These are phyloP conservation scores for Saussurea involucrata DNA, from an alignment of 129 eudicot species.

Conservation along the genomic window DNA sequence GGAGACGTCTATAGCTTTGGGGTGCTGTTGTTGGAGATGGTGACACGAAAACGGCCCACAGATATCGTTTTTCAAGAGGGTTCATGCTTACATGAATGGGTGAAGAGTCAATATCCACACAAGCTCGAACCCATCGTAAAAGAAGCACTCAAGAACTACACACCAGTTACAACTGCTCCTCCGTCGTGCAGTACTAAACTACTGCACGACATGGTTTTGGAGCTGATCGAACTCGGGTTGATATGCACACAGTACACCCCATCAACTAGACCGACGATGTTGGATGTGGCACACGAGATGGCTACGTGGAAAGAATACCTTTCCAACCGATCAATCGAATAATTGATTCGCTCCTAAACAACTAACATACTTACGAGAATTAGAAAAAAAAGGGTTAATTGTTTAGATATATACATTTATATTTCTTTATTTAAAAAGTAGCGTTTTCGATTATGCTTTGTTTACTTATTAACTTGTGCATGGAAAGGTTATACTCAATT, in stretches of 20 bases:
- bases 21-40: slow-evolving; percentile 55
- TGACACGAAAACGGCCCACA: slow-evolving; percentile 72
- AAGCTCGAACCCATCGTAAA: slow-evolving; percentile 54
- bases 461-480: neutral
- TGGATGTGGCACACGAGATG: slow-evolving; percentile 69
- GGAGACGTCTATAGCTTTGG: slow-evolving; percentile 87
- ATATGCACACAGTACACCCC: slow-evolving; percentile 75
- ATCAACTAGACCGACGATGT: slow-evolving; percentile 68
- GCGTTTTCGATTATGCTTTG: neutral
- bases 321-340: neutral
- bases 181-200: slow-evolving; percentile 10
- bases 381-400: neutral
- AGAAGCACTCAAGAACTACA: slow-evolving; percentile 31
- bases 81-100: slow-evolving; percentile 68
- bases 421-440: neutral
- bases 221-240: slow-evolving; percentile 71
- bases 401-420: neutral
- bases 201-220: slow-evolving; percentile 54
- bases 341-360: slow-evolving; percentile 9
- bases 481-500: slow-evolving; percentile 17
- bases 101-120: slow-evolving; percentile 56
- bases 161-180: neutral
- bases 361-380: neutral
- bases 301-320: slow-evolving; percentile 56
- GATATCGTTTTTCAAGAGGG: slow-evolving; percentile 44